These are phyloP conservation scores for Moelleriella libera DNA, from an alignment of 2,329 filamentous ascomycete genomes.

Conservation along the genomic window DNA sequence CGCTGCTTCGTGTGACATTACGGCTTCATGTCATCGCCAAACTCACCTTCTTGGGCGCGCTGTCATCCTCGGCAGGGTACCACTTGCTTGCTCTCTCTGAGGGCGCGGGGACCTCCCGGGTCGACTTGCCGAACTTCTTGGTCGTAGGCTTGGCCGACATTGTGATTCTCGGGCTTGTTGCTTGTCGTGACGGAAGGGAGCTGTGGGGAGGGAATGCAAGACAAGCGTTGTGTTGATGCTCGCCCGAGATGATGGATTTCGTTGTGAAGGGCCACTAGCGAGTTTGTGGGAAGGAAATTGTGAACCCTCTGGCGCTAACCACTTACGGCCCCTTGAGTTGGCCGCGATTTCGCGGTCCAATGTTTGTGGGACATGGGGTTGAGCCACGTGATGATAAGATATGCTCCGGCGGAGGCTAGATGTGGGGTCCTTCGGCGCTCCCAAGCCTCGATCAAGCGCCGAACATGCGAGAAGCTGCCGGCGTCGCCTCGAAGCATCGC, in stretches of 20 bases:
- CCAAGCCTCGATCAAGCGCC: not conserved
- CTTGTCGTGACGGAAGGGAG: not conserved
- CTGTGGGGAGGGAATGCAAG: conserved; percentile 20
- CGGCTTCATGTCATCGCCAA: conserved; percentile 10
- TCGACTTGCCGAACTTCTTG: conserved; percentile 97
- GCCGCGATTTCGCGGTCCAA: conserved; percentile 5
- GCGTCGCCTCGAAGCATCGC: conserved; percentile 8
- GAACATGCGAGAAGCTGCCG: conserved; percentile 22
- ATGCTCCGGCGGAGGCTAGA: conserved; percentile 1
- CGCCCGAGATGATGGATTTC: conserved; percentile 26
- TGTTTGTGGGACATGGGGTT: conserved; percentile 16
- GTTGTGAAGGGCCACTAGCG: conserved; percentile 25
- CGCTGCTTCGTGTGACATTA: not conserved
- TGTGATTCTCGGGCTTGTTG: conserved; percentile 35
- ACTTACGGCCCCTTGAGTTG: conserved; percentile 10
- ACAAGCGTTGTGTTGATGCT: conserved; percentile 17
- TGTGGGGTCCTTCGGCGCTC: not conserved
- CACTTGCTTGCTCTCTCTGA: conserved; percentile 95
- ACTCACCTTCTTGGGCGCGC: conserved; percentile 89
- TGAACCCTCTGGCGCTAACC: conserved; percentile 26
- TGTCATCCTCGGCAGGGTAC: conserved; percentile 92
- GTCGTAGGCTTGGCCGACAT: conserved; percentile 67
- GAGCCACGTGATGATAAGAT: conserved; percentile 24
- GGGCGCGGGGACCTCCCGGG: conserved; percentile 76
- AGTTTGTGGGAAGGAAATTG: conserved; percentile 30